Conservation (phyloP, 768 basidiomycete species). For the Tylopilus balloui region DNA sequence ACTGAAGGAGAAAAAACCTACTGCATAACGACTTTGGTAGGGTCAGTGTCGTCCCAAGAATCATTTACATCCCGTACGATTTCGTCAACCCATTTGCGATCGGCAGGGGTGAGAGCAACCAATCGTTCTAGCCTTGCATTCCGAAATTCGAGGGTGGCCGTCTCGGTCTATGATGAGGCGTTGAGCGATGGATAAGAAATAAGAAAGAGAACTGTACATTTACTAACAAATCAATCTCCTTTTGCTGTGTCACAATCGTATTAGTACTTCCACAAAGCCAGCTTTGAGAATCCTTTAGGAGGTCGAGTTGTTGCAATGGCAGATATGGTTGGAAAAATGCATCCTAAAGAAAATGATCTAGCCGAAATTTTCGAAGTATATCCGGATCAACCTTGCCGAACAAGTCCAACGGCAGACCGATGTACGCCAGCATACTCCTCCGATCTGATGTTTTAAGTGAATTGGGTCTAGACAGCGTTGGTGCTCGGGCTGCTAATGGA, state of each 20-base stretch:
- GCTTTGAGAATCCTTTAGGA: slow-evolving; percentile 70
- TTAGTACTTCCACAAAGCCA: slow-evolving; percentile 98
- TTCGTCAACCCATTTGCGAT: slow-evolving; percentile 98
- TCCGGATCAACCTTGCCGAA: slow-evolving; percentile 68
- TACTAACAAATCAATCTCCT: slow-evolving; percentile 85
- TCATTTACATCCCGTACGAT: slow-evolving; percentile 84
- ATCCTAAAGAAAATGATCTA: slow-evolving; percentile 44
- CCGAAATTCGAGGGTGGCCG: slow-evolving; percentile 79
- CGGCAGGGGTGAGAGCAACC: slow-evolving; percentile 81
- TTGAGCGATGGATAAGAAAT: slow-evolving; percentile 1
- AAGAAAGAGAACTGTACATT: slow-evolving; percentile 47
- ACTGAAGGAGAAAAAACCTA: slow-evolving; percentile 35
- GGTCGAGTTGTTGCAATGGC: slow-evolving; percentile 91
- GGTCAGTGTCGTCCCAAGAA: slow-evolving; percentile 66
- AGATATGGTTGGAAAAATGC: slow-evolving; percentile 98
- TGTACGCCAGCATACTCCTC: slow-evolving; percentile 85
- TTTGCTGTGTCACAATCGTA: slow-evolving; percentile 89
- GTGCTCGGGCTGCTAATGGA: slow-evolving; percentile 56
- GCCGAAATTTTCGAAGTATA: background rate
- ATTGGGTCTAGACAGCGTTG: slow-evolving; percentile 65
- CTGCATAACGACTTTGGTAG: slow-evolving; percentile 59
- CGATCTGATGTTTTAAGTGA: slow-evolving; percentile 85
- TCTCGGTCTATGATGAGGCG: slow-evolving; percentile 64
- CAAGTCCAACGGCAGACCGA: slow-evolving; percentile 91
- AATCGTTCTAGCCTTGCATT: slow-evolving; percentile 76